Percentiles rank a stretch among this genome's conserved stretches.
Conservation (phyloP, 1,139 yeast species). For the Sugiyamaella pinicola region DNA sequence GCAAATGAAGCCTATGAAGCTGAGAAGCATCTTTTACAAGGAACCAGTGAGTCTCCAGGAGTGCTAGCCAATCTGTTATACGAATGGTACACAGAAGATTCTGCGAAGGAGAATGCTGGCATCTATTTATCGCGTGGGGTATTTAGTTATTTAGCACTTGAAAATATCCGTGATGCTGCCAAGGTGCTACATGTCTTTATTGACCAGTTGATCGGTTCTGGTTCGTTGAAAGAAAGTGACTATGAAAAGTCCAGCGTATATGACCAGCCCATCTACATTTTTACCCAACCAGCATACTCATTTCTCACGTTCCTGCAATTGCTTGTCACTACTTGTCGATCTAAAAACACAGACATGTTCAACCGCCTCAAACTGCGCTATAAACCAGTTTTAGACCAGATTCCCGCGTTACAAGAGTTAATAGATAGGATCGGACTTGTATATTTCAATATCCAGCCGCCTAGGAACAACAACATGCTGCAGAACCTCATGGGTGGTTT, state of each 20-base stretch:
- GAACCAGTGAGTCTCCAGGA: conserved; percentile 61
- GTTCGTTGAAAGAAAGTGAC: neutral
- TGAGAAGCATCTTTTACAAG: conserved; percentile 64
- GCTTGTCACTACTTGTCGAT: conserved; percentile 61
- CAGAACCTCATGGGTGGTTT: conserved; percentile 88
- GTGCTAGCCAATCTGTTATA: conserved; percentile 57
- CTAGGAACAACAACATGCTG: conserved; percentile 64
- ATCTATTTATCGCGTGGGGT: conserved; percentile 65
- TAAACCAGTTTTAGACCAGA: conserved; percentile 50
- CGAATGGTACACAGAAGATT: conserved; percentile 55
- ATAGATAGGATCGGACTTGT: conserved; percentile 48
- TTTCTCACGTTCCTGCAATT: conserved; percentile 72
- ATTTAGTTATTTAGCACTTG: conserved; percentile 66
- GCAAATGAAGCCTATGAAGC: conserved; percentile 50
- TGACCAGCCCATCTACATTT: conserved; percentile 31
- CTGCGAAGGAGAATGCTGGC: conserved; percentile 44
- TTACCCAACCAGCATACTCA: conserved; percentile 40
- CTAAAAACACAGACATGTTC: conserved; percentile 54
- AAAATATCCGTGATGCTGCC: conserved; percentile 61
- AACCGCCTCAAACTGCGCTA: conserved; percentile 58
- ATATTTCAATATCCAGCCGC: conserved; percentile 61
- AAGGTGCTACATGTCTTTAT: conserved; percentile 50
- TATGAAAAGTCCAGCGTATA: conserved; percentile 15
- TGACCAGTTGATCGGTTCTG: conserved; percentile 33
- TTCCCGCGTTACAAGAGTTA: conserved; percentile 41